Evolutionary conservation across 352 stramenopile species (phyloP).

Genomic region (Phytophthora vignae): DNA sequence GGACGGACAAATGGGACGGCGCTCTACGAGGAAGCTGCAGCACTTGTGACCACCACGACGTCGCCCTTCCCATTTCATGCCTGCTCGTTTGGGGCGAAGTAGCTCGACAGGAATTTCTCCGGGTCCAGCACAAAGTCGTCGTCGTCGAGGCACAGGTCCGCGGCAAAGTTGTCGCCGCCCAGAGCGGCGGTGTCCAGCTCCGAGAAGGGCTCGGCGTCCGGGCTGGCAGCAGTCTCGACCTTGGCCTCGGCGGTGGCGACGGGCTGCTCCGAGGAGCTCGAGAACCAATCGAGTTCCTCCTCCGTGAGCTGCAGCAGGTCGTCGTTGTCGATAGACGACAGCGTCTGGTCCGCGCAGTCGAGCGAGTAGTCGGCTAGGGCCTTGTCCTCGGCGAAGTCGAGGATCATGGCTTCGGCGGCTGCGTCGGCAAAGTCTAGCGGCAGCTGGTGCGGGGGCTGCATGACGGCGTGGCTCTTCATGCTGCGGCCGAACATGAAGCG

Average conservation of each 20-base stretch:
- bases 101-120: constrained; percentile 89
- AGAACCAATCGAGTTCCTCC: constrained; percentile 89
- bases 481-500: constrained; percentile 46
- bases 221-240: constrained; percentile 4
- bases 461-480: constrained; percentile 30
- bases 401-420: constrained; percentile 60
- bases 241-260: constrained; percentile 8
- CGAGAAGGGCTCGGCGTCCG: constrained; percentile 26
- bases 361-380: constrained; percentile 68
- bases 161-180: constrained; percentile 36
- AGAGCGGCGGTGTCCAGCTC: constrained; percentile 37
- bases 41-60: constrained; percentile 53
- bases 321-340: constrained; percentile 82
- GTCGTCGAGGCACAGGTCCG: constrained; percentile 57
- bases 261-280: constrained; percentile 41
- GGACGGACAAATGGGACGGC: constrained; percentile 42
- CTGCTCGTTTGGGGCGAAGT: constrained; percentile 64
- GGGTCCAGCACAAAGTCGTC: constrained; percentile 89
- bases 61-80: constrained; percentile 37
- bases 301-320: constrained; percentile 83
- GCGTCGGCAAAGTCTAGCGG: constrained; percentile 68
- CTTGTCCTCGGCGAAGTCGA: constrained; percentile 86
- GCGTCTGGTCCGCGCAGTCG: constrained; percentile 60
- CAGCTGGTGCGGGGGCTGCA: constrained; percentile 46
- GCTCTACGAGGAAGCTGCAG: constrained; percentile 52